phyloP scores from a whole-genome alignment of 2,329 filamentous ascomycete genomes.

The Daldinia sp. region DNA sequence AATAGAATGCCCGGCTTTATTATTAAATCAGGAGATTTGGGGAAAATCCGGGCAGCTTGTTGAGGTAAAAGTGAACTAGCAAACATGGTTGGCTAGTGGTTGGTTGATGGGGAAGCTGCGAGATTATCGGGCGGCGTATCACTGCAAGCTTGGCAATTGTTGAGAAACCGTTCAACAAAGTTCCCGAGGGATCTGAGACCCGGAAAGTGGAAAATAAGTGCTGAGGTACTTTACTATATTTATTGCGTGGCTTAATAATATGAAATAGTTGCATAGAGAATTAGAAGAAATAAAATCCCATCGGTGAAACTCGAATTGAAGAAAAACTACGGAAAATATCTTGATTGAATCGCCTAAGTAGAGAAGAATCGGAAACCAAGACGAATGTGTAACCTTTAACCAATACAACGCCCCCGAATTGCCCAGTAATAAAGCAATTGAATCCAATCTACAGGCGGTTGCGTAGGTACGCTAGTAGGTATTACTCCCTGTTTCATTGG shows the following conservation, averaged over 20 bases:
- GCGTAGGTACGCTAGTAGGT: constrained; percentile 1
- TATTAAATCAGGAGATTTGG: constrained; percentile 25
- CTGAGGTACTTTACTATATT: not conserved
- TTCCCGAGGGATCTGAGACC: constrained; percentile 8
- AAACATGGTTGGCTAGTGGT: constrained; percentile 18
- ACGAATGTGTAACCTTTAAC: constrained; percentile 6
- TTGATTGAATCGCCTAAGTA: not conserved
- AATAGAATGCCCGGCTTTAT: not conserved
- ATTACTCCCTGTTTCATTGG: not conserved
- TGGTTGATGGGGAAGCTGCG: constrained; percentile 33
- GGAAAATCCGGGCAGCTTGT: constrained; percentile 43
- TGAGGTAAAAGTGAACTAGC: constrained; percentile 29
- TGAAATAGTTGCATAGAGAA: not conserved
- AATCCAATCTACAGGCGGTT: not conserved
- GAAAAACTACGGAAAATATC: not conserved
- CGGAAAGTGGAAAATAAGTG: not conserved
- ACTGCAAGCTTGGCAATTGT: constrained; percentile 36
- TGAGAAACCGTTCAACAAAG: constrained; percentile 33
- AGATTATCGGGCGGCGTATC: constrained; percentile 26
- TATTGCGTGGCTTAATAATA: not conserved
- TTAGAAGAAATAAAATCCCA: not conserved
- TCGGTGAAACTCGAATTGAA: not conserved
- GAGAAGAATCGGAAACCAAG: not conserved
- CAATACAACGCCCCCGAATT: too few relatives aligned
- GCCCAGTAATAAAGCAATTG: constrained; percentile 7